phyloP scores from a whole-genome alignment of 768 basidiomycete genomes.

The Leucogyrophana mollusca region DNA sequence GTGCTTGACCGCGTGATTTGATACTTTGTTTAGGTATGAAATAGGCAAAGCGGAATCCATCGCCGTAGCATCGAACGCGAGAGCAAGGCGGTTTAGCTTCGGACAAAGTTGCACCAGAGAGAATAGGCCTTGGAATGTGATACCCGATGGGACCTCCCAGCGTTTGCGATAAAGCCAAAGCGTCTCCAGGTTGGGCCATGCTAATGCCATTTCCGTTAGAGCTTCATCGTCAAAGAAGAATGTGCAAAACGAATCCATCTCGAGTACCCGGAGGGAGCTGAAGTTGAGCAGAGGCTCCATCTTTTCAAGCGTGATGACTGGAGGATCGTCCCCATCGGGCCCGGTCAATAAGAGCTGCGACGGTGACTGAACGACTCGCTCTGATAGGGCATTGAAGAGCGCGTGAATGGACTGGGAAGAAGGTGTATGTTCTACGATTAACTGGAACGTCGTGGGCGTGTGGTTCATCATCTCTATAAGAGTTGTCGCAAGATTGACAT shows the following conservation, averaged over 20 bases:
- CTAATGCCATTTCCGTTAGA: conserved; percentile 11
- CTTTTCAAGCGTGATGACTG: conserved; percentile 5
- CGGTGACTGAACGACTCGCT: too few species aligned
- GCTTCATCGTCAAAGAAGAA: conserved; percentile 17
- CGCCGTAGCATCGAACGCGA: conserved; percentile 19
- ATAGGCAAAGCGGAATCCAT: too few species aligned
- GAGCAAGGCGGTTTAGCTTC: conserved; percentile 14
- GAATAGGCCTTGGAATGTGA: conserved; percentile 17
- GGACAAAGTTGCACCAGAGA: conserved; percentile 19
- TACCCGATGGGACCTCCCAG: conserved; percentile 14
- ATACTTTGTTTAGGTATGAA: too few species aligned
- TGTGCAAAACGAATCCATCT: conserved; percentile 18
- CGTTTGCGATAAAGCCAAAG: conserved; percentile 11
- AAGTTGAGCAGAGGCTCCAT: conserved; percentile 12
- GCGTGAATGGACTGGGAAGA: too few species aligned
- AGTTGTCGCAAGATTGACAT: too few species aligned
- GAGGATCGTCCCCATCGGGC: conserved; percentile 18
- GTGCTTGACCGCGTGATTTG: too few species aligned
- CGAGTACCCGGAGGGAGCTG: conserved; percentile 12
- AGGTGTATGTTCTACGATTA: too few species aligned
- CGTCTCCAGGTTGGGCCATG: conserved; percentile 5
- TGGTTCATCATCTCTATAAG: too few species aligned
- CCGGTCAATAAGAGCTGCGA: conserved; percentile 24
- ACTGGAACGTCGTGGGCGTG: too few species aligned
- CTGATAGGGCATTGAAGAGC: conserved; percentile 9